Evolutionary conservation across 192 early-diverging fungal species (phyloP), one percentile per base, ranked within the genome.

Genomic region (Rhizophlyctis rosea): DNA sequence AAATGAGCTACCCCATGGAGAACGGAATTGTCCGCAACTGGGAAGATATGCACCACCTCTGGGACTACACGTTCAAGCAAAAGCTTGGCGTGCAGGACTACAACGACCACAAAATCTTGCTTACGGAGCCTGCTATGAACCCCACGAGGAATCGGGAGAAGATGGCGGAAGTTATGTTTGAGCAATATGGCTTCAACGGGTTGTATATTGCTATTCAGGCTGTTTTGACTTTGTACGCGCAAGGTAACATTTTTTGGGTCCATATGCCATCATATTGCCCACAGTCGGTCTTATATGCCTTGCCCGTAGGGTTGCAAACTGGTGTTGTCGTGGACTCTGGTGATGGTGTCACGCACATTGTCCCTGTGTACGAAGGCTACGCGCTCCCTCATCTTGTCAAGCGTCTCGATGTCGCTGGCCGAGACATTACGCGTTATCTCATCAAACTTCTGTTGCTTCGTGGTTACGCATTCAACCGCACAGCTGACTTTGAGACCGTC

Each of bases 271-370:
- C 34, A 53, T 18, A 14, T 0, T 5, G 44, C 13, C n/a, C n/a
- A n/a, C n/a, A n/a, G n/a, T n/a, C n/a, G n/a, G n/a, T n/a, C n/a
- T n/a, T n/a, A n/a, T n/a, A n/a, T n/a, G n/a, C n/a, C n/a, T 24
- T 35, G 24, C 2, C 11, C 11, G 34, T 49, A 91, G 90, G 89
- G 58, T 73, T 96, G 60, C 78, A 89, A 59, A 96, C 96, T 18
- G 96, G 96, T 71, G 93, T 98, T 44, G 96, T 99, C 3, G 90
- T 99, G 14, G 96, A 99, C 76, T 96, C 94, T 52, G 96, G 96
- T 23, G 96, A 99, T 75, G 95, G 96, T 74, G 96, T 99, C 28
- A 96, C 96, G 9, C 96, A 99, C 67, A 96, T 97, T 77, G 96
- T 99, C 23, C 96, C 96, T 32, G 94, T 99, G n/a, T 96, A 92